Evolutionary conservation across 2,329 filamentous ascomycete species (phyloP), one percentile per base, ranked within the genome.

Genomic region (Rhexocercosporidium sp.): DNA sequence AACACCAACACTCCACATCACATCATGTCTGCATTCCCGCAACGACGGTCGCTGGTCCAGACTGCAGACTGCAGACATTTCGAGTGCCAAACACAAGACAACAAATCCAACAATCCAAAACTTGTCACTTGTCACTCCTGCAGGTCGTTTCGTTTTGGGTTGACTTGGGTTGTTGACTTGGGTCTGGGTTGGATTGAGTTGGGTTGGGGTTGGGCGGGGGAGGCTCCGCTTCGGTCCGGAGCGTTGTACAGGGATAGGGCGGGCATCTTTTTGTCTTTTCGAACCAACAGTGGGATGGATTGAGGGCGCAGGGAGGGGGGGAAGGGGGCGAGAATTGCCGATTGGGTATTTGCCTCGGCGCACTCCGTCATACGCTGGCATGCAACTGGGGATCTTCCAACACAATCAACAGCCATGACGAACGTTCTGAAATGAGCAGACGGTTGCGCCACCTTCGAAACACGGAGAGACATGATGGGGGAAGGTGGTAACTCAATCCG

Each of bases 241-340:
- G 60, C 60, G 60, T 63, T 27, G 47, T 27, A 63, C 60, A 63
- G 49, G 60, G 60, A 25, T 59, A 8, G n/a, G n/a, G n/a, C n/a
- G n/a, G n/a, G n/a, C n/a, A n/a, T n/a, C n/a, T n/a, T n/a, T n/a
- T n/a, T n/a, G n/a, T 44, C 29, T 12, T 25, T 39, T n/a, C 29
- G 16, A 54, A 47, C 51, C 51, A 54, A 54, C 51, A 54, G 51
- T 54, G 51, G 51, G 49, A 53, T 53, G 29, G 22, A 53, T 9
- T 6, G n/a, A 25, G 8, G 22, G 37, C 3, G 16, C 44, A 27
- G 20, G 20, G 20, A 49, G 8, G 22, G 16, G 20, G 29, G 51
- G 29, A 37, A n/a, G 51, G 27, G n/a, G 22, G 14, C 16, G 20
- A 34, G 29, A 54, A 59, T 41, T 41, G 54, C 54, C 54, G 54